Evolutionary conservation across 306 rosid genomes (phyloP).

Genomic region (Trifolium dubium): DNA sequence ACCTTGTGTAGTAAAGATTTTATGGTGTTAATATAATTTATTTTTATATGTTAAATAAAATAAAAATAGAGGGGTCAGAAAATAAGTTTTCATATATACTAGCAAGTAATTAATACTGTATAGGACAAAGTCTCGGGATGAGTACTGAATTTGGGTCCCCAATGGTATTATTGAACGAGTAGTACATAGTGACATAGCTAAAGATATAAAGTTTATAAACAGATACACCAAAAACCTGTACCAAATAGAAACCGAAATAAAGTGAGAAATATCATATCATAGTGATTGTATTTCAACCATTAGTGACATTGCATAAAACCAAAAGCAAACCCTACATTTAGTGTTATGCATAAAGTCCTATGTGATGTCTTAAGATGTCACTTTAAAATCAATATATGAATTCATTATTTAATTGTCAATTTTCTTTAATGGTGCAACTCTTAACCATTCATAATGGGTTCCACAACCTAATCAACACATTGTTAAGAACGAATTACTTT

Average conservation of each 20-base stretch:
- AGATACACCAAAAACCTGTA: neutral
- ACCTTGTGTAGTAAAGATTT: no score
- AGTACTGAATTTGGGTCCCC: neutral
- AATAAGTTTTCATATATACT: neutral
- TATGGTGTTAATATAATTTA: no score
- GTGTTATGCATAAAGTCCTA: neutral
- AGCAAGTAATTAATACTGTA: no score
- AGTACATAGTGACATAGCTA: neutral
- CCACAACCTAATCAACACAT: neutral
- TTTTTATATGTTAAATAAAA: no score
- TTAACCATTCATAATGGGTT: neutral
- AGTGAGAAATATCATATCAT: slow-evolving; percentile 18
- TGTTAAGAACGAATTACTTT: no score
- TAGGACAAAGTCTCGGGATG: neutral
- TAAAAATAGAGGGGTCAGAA: neutral
- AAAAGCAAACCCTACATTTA: neutral
- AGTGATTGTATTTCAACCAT: slow-evolving; percentile 14
- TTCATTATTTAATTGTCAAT: no score
- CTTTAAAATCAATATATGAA: no score
- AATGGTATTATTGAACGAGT: neutral
- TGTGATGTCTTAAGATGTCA: no score
- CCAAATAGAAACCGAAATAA: slow-evolving; percentile 5
- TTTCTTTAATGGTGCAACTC: neutral
- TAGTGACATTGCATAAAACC: slow-evolving; percentile 10
- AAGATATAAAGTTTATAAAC: neutral